phyloP scores from a whole-genome alignment of 2,329 filamentous ascomycete genomes.

The Clarireedia hainanense region DNA sequence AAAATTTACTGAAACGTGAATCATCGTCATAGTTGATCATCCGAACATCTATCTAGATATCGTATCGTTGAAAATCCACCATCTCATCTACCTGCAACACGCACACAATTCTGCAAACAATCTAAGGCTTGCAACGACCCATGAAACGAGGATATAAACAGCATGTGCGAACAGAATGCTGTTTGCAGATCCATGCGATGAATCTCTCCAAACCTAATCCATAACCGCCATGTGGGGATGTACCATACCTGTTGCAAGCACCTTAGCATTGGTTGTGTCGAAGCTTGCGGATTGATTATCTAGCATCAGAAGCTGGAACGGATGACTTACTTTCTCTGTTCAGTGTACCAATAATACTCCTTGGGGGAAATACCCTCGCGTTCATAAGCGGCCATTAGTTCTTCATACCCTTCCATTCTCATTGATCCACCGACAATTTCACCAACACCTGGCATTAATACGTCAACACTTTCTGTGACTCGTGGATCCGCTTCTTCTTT shows the following conservation, averaged over 20 bases:
- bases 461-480: constrained; percentile 89
- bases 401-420: constrained; percentile 88
- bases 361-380: constrained; percentile 76
- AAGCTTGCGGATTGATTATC: neutral
- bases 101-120: neutral
- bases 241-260: constrained; percentile 64
- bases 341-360: constrained; percentile 97
- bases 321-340: constrained; percentile 71
- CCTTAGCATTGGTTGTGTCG: neutral
- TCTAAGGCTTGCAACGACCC: constrained; percentile 68
- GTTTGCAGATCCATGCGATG: constrained; percentile 56
- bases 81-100: neutral
- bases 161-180: constrained; percentile 56
- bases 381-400: constrained; percentile 82
- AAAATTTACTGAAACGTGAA: too few species aligned
- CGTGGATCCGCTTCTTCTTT: constrained; percentile 70
- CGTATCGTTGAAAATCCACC: neutral
- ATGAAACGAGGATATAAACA: constrained; percentile 77
- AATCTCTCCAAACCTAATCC: constrained; percentile 83
- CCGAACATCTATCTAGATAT: neutral
- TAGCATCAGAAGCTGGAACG: neutral
- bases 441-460: constrained; percentile 82
- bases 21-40: neutral
- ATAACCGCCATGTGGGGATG: constrained; percentile 73
- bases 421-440: constrained; percentile 96